Evolutionary conservation across 1,284 basidiomycete species (phyloP), one percentile per base, ranked within the genome.

Genomic region (Moesziomyces aphidis): DNA sequence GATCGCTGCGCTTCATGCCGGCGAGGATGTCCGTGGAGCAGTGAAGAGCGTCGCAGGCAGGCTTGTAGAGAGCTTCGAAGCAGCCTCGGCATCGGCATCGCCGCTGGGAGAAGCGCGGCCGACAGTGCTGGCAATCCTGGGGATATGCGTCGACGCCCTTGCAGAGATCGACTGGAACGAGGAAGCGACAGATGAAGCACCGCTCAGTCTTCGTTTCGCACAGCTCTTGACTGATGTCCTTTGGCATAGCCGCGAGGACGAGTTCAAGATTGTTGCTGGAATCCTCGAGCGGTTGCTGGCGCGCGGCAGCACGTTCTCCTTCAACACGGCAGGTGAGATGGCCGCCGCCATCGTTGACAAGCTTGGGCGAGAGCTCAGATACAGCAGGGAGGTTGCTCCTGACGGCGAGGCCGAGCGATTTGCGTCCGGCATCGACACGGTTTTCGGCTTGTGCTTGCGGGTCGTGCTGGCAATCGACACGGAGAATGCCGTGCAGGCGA

Each of bases 141-240:
- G 61, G 5, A 54, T 70, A 31, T 8, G 56, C 5, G n/a, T 70
- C 17, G 67, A 70, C 15, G 50, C 50, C 3, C 39, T 56, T 15
- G 50, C 50, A 4, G 67, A 57, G 43, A 45, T 63, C 0, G 36
- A 15, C 10, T 57, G 49, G 44, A 10, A 8, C 13, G 17, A 34
- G 39, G 34, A 9, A 23, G n/a, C 9, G 5, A 11, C 23, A n/a
- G 24, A 8, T 17, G 21, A 7, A 19, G 21, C 9, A 11, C 53
- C 8, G 22, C 31, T 34, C 9, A 34, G 24, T 21, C 1, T 2
- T 4, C n/a, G 34, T 1, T 46, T 22, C 5, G 61, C 36, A 13
- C 34, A 7, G 10, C 21, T 61, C 13, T 9, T 70, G 2, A 39
- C 56, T 0, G 34, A 60, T 5, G 1, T 48, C 31, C 11, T 63